Conservation (phyloP, 2,329 filamentous ascomycete genomes). For the Aspergillus calidoustus region DNA sequence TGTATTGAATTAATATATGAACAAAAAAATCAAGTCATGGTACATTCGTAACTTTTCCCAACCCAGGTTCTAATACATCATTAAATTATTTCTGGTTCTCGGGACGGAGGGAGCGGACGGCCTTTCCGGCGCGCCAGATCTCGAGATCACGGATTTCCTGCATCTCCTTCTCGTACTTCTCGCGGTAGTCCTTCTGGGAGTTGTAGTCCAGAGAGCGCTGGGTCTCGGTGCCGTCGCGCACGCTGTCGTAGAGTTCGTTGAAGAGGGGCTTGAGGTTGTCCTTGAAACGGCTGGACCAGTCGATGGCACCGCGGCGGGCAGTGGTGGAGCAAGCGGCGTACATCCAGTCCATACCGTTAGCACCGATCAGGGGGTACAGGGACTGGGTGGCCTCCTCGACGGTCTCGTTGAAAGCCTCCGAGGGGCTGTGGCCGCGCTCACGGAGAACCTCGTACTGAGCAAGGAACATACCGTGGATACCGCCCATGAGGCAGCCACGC, state of each 20-base stretch:
- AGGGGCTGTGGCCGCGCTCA: conserved; percentile 95
- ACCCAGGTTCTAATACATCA: conserved; percentile 31
- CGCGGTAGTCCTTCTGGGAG: conserved; percentile 90
- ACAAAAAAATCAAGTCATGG: conserved; percentile 35
- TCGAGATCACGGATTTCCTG: conserved; percentile 96
- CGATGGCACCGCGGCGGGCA: conserved; percentile 95
- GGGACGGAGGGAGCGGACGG: conserved; percentile 84
- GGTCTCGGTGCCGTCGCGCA: conserved; percentile 90
- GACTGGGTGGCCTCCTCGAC: conserved; percentile 99
- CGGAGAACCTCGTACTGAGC: conserved; percentile 99
- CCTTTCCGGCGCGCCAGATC: conserved; percentile 99
- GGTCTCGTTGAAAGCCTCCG: conserved; percentile 99
- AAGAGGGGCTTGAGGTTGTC: conserved; percentile 98
- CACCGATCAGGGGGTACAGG: conserved; percentile 95
- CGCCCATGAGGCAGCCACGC: conserved; percentile 99
- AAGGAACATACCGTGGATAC: conserved; percentile 99
- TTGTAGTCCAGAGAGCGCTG: conserved; percentile 97
- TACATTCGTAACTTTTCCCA: conserved; percentile 43
- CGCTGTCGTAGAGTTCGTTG: conserved; percentile 93
- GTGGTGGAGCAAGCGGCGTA: conserved; percentile 99
- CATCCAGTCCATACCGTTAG: conserved; percentile 99
- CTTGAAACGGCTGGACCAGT: conserved; percentile 98
- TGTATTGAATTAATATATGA: conserved; percentile 22
- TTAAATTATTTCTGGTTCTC: conserved; percentile 77
- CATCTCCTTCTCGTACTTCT: conserved; percentile 98